These are phyloP conservation scores for Diplodia corticola DNA, from an alignment of 2,329 filamentous ascomycete species.

Conservation along the genomic window DNA sequence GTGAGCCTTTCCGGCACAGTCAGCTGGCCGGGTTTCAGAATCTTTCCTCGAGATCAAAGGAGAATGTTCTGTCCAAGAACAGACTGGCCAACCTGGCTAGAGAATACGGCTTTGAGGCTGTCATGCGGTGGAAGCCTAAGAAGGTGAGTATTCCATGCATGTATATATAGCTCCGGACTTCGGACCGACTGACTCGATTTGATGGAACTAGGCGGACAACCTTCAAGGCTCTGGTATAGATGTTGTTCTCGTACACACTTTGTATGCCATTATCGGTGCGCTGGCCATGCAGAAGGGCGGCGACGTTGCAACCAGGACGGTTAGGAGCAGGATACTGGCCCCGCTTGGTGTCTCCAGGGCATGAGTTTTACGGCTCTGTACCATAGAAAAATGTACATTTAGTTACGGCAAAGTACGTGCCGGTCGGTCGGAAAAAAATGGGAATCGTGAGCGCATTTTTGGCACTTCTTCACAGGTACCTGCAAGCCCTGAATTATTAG, in stretches of 20 bases:
- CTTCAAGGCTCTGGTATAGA: constrained; percentile 72
- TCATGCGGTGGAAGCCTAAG: constrained; percentile 86
- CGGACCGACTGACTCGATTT: background rate
- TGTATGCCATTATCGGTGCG: constrained; percentile 87
- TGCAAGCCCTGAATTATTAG: background rate
- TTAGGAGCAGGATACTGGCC: constrained; percentile 72
- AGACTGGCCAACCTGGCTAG: constrained; percentile 68
- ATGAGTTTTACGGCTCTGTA: background rate
- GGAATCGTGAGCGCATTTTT: background rate
- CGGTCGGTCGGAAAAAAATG: background rate
- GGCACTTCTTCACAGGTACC: background rate
- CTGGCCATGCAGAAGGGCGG: constrained; percentile 85
- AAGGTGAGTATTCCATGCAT: constrained; percentile 58
- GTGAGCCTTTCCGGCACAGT: constrained; percentile 68
- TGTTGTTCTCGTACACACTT: constrained; percentile 70
- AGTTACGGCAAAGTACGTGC: background rate
- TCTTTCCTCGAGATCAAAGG: constrained; percentile 62
- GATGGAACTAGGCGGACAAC: constrained; percentile 57
- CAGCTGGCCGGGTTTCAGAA: constrained; percentile 73
- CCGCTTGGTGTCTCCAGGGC: constrained; percentile 34
- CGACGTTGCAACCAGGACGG: constrained; percentile 70
- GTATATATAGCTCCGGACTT: background rate
- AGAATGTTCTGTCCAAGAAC: constrained; percentile 62
- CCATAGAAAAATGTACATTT: constrained; percentile 11
- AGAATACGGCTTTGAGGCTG: constrained; percentile 68